Evolutionary conservation across 2,329 filamentous ascomycete species (phyloP).

Genomic region (Madurella mycetomatis): DNA sequence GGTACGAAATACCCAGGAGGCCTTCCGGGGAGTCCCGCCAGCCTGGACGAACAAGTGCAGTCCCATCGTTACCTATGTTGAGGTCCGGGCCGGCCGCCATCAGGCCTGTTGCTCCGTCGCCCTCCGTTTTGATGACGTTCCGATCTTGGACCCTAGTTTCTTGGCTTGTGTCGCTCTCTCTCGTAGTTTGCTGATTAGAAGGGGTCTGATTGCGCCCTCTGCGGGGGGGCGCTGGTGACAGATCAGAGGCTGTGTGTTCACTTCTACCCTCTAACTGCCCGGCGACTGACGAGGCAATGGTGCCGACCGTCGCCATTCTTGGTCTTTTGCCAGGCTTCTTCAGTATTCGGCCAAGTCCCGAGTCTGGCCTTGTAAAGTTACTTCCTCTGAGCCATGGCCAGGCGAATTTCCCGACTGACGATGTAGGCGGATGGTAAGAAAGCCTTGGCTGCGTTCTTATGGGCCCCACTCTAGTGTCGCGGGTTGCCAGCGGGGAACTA

Average conservation of each 20-base stretch:
- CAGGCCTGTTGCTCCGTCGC: not conserved
- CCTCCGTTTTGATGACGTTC: not conserved
- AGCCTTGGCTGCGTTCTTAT: slow-evolving; percentile 12
- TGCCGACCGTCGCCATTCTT: slow-evolving; percentile 14
- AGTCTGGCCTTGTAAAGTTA: not conserved
- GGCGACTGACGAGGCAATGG: slow-evolving; percentile 8
- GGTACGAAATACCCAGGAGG: slow-evolving; percentile 31
- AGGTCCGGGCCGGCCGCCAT: not conserved
- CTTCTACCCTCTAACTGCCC: not conserved
- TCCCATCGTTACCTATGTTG: not conserved
- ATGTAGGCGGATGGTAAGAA: slow-evolving; percentile 9
- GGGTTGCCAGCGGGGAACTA: not conserved
- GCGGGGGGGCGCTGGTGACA: not conserved
- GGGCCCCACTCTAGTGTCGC: slow-evolving; percentile 1
- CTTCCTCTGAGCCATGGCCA: slow-evolving; percentile 21
- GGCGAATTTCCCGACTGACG: slow-evolving; percentile 14
- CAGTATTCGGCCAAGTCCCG: slow-evolving; percentile 1
- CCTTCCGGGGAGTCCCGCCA: slow-evolving; percentile 16
- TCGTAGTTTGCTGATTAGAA: slow-evolving; percentile 2
- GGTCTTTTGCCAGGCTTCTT: slow-evolving; percentile 9
- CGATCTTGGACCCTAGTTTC: not conserved
- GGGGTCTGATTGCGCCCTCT: not conserved
- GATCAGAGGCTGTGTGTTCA: not conserved
- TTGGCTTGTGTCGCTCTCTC: not conserved
- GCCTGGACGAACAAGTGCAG: not conserved